Base-by-base conservation (phyloP, 2,329 filamentous ascomycete species). In the Metarhizium album region DNA sequence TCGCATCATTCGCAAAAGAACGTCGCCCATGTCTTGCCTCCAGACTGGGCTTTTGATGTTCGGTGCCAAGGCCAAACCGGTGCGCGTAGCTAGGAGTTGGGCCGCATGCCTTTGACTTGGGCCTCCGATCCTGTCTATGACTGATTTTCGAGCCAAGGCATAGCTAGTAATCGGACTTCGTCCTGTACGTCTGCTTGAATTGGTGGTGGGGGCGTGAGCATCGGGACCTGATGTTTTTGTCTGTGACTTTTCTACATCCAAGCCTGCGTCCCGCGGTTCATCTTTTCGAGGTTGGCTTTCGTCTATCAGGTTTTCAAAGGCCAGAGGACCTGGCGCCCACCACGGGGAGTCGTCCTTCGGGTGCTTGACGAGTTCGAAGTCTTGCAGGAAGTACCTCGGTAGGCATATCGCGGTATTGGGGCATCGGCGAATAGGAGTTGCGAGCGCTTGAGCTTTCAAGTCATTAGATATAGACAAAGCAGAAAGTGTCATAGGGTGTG, bases 321-420 rank as follows among this genome's bases (percentile, higher is more conserved):
- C 55, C 14, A 72, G 55, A 38, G 67, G 69, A 8, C 65, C 68
- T 0, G 82, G 83, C 16, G 81, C 68, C 62, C 75, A 78, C 78
- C 79, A 86, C 0, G 74, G 68, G 2, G 67, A 58, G 0, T 64
- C 60, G 0, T 76, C 79, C 9, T 72, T 66, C 0, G 82, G 82
- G 50, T 85, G 74, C 1, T 67, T 60, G 13, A 81, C 67, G 2
- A 81, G 59, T 27, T 74, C 72, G 53, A 88, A 82, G 31, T 78
- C 70, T 50, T 85, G 77, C 4, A 87, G 67, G 60, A 88, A 84
- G 58, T 75, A 80, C 14, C 64, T 65, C 1, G 86, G 86, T 6
- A 87, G 64, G 1, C 60, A 59, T 0, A 63, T 60, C 0, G 59
- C 54, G 1, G 81, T 80, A 31, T 75, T 60, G 22, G 64, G 59